These are phyloP conservation scores for Vigna reflexopilosa DNA, from an alignment of 306 rosid genomes.

Conservation along the genomic window DNA sequence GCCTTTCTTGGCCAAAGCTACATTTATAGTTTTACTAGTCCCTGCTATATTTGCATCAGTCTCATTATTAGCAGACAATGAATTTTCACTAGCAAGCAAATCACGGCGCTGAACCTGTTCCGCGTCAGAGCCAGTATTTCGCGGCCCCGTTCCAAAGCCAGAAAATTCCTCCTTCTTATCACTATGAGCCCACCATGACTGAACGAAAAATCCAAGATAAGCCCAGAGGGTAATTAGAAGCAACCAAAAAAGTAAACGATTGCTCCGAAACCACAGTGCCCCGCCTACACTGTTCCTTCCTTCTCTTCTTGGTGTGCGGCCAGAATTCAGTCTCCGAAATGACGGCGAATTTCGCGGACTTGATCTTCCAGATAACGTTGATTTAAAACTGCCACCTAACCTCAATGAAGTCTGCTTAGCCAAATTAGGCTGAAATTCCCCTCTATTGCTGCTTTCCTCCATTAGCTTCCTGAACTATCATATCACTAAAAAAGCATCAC, in stretches of 20 bases:
- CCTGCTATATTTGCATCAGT: conserved; percentile 43
- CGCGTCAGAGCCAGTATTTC: conserved; percentile 44
- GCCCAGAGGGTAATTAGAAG: conserved; percentile 97
- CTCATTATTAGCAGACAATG: conserved; percentile 53
- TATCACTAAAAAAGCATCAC: conserved; percentile 30
- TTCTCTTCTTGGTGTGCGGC: conserved; percentile 77
- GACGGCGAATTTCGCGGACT: conserved; percentile 75
- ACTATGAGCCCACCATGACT: conserved; percentile 97
- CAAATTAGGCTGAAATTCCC: conserved; percentile 58
- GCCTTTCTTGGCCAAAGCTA: conserved; percentile 63
- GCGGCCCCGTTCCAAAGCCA: conserved; percentile 63
- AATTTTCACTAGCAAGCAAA: conserved; percentile 49
- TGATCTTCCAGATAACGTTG: conserved; percentile 74
- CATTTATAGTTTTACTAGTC: conserved; percentile 51
- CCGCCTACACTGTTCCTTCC: conserved; percentile 57
- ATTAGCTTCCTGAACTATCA: conserved; percentile 51
- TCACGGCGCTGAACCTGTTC: conserved; percentile 59
- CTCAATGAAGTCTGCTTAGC: conserved; percentile 54
- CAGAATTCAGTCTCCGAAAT: conserved; percentile 62
- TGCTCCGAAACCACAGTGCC: conserved; percentile 76
- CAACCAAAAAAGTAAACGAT: conserved; percentile 83
- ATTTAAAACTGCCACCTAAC: conserved; percentile 71
- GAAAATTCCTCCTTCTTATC: conserved; percentile 74
- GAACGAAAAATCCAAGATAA: conserved; percentile 93
- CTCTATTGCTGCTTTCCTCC: conserved; percentile 69